phyloP scores from a whole-genome alignment of 2,329 filamentous ascomycete species.

The Colletotrichum tabaci region DNA sequence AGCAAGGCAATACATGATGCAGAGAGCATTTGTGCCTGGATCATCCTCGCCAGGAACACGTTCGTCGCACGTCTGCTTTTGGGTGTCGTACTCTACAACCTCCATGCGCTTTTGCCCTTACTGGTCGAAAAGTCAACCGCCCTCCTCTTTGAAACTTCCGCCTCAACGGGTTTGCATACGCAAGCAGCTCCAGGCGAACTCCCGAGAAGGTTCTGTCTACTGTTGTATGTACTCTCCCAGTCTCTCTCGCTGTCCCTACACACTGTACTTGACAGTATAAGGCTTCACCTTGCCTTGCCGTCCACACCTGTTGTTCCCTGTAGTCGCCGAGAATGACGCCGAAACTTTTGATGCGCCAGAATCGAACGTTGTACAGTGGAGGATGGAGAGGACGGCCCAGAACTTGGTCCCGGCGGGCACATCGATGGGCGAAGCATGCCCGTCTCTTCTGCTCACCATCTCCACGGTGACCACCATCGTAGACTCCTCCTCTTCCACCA shows the following conservation, averaged over 20 bases:
- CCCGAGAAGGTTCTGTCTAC: neutral
- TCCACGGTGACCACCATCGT: neutral
- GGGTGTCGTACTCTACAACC: neutral
- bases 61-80: slow-evolving; percentile 11
- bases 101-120: neutral
- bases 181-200: neutral
- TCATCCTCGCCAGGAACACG: neutral
- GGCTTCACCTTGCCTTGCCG: neutral
- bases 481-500: neutral
- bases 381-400: slow-evolving; percentile 21
- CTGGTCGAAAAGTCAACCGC: neutral
- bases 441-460: neutral
- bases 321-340: neutral
- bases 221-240: no score
- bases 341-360: slow-evolving; percentile 25
- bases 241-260: no score
- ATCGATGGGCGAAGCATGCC: neutral
- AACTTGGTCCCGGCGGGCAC: slow-evolving; percentile 6
- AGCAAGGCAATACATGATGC: neutral
- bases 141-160: neutral
- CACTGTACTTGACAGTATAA: no score
- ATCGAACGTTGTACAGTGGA: slow-evolving; percentile 13
- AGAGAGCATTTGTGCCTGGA: neutral
- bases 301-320: no score
- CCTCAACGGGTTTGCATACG: neutral